Evolutionary conservation across 371 early-diverging fungal genomes (phyloP).

Genomic region (Haplosporangium sp.): DNA sequence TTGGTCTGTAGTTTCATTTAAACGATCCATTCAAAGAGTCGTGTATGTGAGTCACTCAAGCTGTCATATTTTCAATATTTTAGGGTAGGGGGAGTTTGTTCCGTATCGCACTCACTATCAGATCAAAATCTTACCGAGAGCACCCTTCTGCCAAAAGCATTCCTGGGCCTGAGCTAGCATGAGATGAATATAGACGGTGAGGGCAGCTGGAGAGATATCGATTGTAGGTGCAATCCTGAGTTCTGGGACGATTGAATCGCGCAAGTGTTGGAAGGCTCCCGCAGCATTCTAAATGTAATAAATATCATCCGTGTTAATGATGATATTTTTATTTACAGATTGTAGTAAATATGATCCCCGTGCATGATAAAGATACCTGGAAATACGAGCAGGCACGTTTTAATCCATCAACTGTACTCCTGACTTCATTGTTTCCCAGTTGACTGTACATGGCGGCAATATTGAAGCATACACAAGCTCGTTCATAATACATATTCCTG

Average conservation of each 20-base stretch:
- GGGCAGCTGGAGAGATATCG: constrained; percentile 71
- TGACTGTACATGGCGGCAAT: constrained; percentile 87
- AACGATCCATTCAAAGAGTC: neutral
- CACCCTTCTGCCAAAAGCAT: constrained; percentile 86
- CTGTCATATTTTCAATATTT: neutral
- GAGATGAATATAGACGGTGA: constrained; percentile 72
- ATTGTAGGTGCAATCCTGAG: constrained; percentile 64
- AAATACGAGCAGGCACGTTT: constrained; percentile 81
- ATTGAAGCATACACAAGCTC: constrained; percentile 86
- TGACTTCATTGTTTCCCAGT: constrained; percentile 74
- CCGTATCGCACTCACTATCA: neutral
- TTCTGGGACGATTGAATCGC: constrained; percentile 67
- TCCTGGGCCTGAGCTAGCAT: constrained; percentile 95
- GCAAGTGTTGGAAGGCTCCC: constrained; percentile 78
- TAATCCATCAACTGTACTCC: constrained; percentile 75
- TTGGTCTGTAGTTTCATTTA: constrained; percentile 60
- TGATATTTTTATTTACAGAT: neutral
- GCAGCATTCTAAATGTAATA: constrained; percentile 72
- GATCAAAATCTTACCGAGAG: constrained; percentile 55
- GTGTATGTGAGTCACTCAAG: neutral
- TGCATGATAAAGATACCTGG: constrained; percentile 62
- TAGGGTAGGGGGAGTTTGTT: too few relatives aligned
- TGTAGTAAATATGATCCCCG: neutral
- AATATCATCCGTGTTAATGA: neutral
- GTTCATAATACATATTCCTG: constrained; percentile 85